Percentiles rank a stretch among this genome's conserved stretches.
These are phyloP conservation scores for Arthrobotrys conoides DNA, from an alignment of 2,329 filamentous ascomycete genomes.

Conservation along the genomic window DNA sequence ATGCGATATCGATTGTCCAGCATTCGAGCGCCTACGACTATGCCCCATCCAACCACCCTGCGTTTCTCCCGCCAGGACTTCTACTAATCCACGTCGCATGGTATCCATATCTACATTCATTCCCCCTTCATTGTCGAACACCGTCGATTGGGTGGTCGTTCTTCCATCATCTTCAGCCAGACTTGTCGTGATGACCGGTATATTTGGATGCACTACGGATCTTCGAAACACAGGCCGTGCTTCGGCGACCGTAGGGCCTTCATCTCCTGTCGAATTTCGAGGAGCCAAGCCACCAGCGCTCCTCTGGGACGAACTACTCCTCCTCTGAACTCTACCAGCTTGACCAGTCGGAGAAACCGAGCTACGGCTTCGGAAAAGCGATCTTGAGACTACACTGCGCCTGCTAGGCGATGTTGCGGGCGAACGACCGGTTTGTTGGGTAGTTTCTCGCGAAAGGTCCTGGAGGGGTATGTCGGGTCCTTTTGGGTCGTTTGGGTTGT, in stretches of 20 bases:
- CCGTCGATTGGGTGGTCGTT: constrained; percentile 34
- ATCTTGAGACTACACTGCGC: constrained; percentile 49
- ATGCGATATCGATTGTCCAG: constrained; percentile 55
- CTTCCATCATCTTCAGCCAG: constrained; percentile 37
- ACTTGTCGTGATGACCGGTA: constrained; percentile 55
- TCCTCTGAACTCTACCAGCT: constrained; percentile 38
- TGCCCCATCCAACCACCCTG: constrained; percentile 54
- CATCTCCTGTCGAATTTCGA: constrained; percentile 41
- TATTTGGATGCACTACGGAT: constrained; percentile 46
- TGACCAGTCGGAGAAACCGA: constrained; percentile 51
- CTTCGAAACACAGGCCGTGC: constrained; percentile 52
- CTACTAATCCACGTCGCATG: constrained; percentile 56
- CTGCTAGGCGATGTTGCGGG: constrained; percentile 55
- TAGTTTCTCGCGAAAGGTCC: constrained; percentile 53
- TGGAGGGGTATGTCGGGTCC: constrained; percentile 60
- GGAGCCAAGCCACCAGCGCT: constrained; percentile 31
- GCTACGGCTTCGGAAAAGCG: constrained; percentile 55
- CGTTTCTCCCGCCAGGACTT: constrained; percentile 47
- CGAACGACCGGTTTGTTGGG: constrained; percentile 27
- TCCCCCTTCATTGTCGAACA: constrained; percentile 57
- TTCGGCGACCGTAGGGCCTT: constrained; percentile 45
- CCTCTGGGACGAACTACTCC: constrained; percentile 45
- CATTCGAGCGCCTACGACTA: constrained; percentile 49
- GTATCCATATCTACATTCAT: constrained; percentile 61
- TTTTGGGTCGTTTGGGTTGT: constrained; percentile 37